These are phyloP conservation scores for Exophiala sp. DNA, from an alignment of 2,329 filamentous ascomycete genomes.

Conservation along the genomic window DNA sequence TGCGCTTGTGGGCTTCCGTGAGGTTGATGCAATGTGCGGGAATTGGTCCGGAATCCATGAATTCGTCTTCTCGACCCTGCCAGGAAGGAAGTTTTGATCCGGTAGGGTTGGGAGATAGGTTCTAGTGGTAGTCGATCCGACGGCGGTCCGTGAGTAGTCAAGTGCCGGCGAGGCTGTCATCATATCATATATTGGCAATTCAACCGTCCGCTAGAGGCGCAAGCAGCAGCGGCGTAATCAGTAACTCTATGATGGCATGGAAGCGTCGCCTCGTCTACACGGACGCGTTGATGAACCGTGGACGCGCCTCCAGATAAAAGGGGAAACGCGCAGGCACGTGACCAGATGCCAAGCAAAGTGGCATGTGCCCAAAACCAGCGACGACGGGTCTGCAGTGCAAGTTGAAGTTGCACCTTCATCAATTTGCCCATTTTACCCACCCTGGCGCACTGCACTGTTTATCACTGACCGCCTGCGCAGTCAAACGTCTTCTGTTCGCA, in stretches of 20 bases:
- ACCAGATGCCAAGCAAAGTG: constrained; percentile 16
- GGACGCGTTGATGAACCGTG: background rate
- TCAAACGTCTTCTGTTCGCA: background rate
- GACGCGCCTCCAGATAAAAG: background rate
- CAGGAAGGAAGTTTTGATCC: too few species aligned
- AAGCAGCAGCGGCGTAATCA: too few species aligned
- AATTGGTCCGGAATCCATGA: constrained; percentile 12
- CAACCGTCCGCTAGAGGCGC: too few species aligned
- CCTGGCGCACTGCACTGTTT: constrained; percentile 15
- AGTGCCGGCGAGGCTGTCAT: too few species aligned
- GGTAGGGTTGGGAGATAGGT: too few species aligned
- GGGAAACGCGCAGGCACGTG: constrained; percentile 12
- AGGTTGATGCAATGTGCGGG: constrained; percentile 45
- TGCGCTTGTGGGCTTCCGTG: constrained; percentile 30
- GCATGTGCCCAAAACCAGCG: constrained; percentile 10
- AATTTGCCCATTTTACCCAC: constrained; percentile 13
- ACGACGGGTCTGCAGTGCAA: background rate
- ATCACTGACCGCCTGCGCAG: constrained; percentile 15
- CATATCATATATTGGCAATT: too few species aligned
- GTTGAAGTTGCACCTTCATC: constrained; percentile 4
- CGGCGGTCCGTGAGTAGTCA: too few species aligned
- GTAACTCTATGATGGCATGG: too few species aligned
- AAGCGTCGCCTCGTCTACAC: background rate
- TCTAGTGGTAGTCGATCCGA: too few species aligned
- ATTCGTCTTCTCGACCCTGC: too few species aligned